phyloP scores from a whole-genome alignment of 176 grass and related monocot species.

The Bothriochloa decipiens region DNA sequence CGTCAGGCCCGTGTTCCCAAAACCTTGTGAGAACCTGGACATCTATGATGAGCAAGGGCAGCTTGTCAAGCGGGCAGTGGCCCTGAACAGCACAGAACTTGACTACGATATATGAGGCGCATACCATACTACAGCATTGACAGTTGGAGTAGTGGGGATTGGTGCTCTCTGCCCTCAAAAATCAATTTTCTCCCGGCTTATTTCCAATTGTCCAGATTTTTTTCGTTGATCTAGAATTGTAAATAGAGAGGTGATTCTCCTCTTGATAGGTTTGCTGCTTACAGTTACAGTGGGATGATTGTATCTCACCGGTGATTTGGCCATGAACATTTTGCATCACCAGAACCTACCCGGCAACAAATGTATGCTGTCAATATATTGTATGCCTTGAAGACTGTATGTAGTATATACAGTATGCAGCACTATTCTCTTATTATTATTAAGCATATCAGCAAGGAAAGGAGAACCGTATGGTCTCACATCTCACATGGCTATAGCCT shows the following conservation, averaged over 20 bases:
- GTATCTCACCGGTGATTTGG: conserved; percentile 35
- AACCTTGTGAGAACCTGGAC: conserved; percentile 85
- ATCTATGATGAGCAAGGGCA: conserved; percentile 56
- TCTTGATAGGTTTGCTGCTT: conserved; percentile 28
- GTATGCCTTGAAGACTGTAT: neutral
- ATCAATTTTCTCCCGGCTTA: neutral
- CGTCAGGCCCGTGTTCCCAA: conserved; percentile 68
- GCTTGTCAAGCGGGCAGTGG: conserved; percentile 52
- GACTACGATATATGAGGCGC: conserved; percentile 82
- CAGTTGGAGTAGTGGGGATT: conserved; percentile 14
- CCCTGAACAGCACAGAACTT: conserved; percentile 62
- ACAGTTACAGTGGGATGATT: conserved; percentile 12
- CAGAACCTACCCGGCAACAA: neutral
- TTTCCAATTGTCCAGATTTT: too few species aligned
- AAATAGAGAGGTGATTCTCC: conserved; percentile 46
- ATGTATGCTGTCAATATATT: neutral
- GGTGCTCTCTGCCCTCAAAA: neutral
- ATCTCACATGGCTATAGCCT: neutral
- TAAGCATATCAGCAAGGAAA: neutral
- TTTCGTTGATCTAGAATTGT: conserved; percentile 31
- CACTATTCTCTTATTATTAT: neutral
- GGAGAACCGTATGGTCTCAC: neutral
- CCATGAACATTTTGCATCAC: conserved; percentile 2
- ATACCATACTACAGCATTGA: conserved; percentile 8
- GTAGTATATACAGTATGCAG: neutral